A percentile compares a stretch with the other conserved stretches of the same genome.
These are phyloP conservation scores for Paecilomyces formosus DNA, from an alignment of 2,329 filamentous ascomycete species.

Conservation along the genomic window DNA sequence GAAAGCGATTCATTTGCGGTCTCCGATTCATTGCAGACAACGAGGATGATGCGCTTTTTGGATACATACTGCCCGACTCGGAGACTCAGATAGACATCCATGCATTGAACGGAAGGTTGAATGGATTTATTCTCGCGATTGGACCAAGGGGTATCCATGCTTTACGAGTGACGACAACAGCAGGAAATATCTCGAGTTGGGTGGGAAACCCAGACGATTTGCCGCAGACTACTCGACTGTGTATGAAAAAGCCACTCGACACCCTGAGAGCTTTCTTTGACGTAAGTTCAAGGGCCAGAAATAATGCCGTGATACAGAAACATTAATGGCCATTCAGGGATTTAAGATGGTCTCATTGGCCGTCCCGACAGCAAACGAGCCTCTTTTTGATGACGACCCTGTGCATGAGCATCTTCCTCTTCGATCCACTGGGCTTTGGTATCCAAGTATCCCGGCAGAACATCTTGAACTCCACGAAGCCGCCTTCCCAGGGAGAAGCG, in stretches of 20 bases:
- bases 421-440: constrained; percentile 13
- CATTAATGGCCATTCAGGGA: constrained; percentile 3
- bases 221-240: constrained; percentile 10
- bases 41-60: constrained; percentile 2
- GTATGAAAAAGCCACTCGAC: constrained; percentile 10
- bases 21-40: constrained; percentile 4
- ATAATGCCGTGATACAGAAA: no score
- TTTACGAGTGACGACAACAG: constrained; percentile 7
- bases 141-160: constrained; percentile 12
- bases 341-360: constrained; percentile 13
- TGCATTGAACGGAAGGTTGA: constrained; percentile 1
- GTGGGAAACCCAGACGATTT: constrained; percentile 7
- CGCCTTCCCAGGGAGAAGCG: constrained; percentile 4
- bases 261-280: constrained; percentile 11
- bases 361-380: constrained; percentile 7
- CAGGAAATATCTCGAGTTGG: constrained; percentile 10
- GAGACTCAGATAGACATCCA: constrained; percentile 4
- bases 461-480: constrained; percentile 7
- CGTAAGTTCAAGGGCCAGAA: constrained; percentile 3
- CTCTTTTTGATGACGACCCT: constrained; percentile 6
- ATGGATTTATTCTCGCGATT: constrained; percentile 10
- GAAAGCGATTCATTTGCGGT: constrained; percentile 8
- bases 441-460: constrained; percentile 10
- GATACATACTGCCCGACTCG: constrained; percentile 6
- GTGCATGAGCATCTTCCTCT: constrained; percentile 5